These are phyloP conservation scores for Ceratocystis albifundus DNA, from an alignment of 2,329 filamentous ascomycete species.

Conservation along the genomic window DNA sequence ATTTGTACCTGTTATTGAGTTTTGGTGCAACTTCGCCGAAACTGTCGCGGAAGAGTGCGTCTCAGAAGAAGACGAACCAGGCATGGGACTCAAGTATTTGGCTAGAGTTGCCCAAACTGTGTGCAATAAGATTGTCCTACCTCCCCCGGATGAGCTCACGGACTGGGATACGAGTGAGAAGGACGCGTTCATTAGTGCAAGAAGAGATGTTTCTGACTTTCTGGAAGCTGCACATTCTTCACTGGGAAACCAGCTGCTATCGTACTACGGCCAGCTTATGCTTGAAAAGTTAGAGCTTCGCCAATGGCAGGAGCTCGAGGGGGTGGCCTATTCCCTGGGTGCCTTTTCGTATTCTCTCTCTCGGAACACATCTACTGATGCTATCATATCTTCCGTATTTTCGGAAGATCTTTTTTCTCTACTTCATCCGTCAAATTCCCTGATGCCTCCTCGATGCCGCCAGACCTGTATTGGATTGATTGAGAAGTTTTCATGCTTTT, in stretches of 20 bases:
- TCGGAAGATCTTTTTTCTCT: constrained; percentile 33
- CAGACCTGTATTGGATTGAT: constrained; percentile 60
- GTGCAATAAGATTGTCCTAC: constrained; percentile 59
- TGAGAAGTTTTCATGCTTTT: constrained; percentile 64
- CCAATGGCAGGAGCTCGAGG: constrained; percentile 50
- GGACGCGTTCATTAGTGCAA: constrained; percentile 56
- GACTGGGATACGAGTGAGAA: constrained; percentile 61
- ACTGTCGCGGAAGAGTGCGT: constrained; percentile 49
- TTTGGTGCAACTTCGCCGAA: constrained; percentile 70
- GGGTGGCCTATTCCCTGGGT: constrained; percentile 51
- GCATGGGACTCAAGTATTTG: constrained; percentile 24
- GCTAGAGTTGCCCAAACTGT: constrained; percentile 49
- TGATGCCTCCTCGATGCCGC: constrained; percentile 50
- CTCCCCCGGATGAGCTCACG: constrained; percentile 44
- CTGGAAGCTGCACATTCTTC: constrained; percentile 59
- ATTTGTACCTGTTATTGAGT: constrained; percentile 63
- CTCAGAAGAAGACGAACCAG: constrained; percentile 36
- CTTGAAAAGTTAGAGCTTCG: constrained; percentile 30
- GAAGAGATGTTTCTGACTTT: constrained; percentile 69
- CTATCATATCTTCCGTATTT: constrained; percentile 50
- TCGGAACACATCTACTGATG: constrained; percentile 47
- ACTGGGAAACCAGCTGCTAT: constrained; percentile 44
- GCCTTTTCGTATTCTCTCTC: constrained; percentile 54
- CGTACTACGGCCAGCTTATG: constrained; percentile 45
- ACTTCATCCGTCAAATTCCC: constrained; percentile 28